Evolutionary conservation across 352 stramenopile genomes (phyloP).

Genomic region (Phytophthora pinifolia): DNA sequence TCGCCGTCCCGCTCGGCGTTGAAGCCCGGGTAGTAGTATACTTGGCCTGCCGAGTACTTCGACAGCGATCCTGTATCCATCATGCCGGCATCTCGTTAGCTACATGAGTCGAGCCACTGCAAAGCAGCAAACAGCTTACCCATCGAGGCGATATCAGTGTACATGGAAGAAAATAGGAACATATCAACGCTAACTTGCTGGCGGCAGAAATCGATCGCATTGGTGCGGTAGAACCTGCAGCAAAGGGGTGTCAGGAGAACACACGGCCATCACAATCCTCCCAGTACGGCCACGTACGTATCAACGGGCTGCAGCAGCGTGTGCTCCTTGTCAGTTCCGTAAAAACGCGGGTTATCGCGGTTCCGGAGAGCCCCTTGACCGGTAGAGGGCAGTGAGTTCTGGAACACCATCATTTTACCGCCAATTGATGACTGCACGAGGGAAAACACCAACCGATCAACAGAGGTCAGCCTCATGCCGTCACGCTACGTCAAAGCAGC

Average conservation of each 20-base stretch:
- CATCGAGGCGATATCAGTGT: conserved; percentile 96
- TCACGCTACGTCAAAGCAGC: conserved; percentile 73
- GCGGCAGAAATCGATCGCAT: conserved; percentile 96
- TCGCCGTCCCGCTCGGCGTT: conserved; percentile 88
- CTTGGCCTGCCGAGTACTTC: conserved; percentile 94
- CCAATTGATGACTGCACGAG: conserved; percentile 69
- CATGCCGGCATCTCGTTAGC: conserved; percentile 6
- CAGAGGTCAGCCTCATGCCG: conserved; percentile 11
- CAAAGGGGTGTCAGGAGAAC: not conserved
- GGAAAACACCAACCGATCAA: not conserved
- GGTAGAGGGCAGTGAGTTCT: conserved; percentile 78
- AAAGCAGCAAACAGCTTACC: conserved; percentile 32
- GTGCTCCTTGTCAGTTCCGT: conserved; percentile 90
- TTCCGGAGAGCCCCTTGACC: conserved; percentile 81
- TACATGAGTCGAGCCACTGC: conserved; percentile 1
- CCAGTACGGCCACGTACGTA: conserved; percentile 43
- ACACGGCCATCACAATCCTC: not conserved
- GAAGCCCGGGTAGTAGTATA: conserved; percentile 98
- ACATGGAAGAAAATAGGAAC: conserved; percentile 96
- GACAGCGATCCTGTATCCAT: conserved; percentile 78
- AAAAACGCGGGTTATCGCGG: conserved; percentile 77
- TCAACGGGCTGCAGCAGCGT: conserved; percentile 89
- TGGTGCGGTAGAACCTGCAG: conserved; percentile 87
- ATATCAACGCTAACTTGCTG: conserved; percentile 99
- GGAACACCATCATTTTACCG: conserved; percentile 90